A percentile compares a stretch with the other conserved stretches of the same genome.
These are phyloP conservation scores for Lipomyces yamanashiensis DNA, from an alignment of 805 yeast genomes.

Conservation along the genomic window DNA sequence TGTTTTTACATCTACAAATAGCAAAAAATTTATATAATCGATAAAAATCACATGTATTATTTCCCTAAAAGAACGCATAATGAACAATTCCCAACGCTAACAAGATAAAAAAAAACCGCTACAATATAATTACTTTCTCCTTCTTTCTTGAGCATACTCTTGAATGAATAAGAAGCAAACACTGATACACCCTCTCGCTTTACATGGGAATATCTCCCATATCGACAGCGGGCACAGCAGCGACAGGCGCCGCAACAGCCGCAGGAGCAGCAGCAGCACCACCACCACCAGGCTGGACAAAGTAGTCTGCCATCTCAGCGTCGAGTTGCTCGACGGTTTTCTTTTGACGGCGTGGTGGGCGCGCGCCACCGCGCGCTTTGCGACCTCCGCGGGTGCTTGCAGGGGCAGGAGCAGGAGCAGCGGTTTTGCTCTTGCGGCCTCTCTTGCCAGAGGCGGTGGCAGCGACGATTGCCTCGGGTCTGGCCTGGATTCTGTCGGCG, in stretches of 20 bases:
- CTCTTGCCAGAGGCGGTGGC: constrained; percentile 18
- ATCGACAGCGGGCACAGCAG: constrained; percentile 34
- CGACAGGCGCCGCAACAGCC: constrained; percentile 12
- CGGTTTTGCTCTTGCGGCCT: constrained; percentile 5
- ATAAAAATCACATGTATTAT: too few relatives aligned
- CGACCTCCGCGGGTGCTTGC: constrained; percentile 41
- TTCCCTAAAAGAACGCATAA: too few relatives aligned
- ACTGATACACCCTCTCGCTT: background rate
- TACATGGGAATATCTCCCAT: constrained; percentile 40
- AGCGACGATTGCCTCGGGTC: constrained; percentile 11
- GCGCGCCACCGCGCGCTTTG: constrained; percentile 23
- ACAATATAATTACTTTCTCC: background rate
- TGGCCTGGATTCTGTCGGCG: constrained; percentile 37
- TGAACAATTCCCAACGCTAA: too few relatives aligned
- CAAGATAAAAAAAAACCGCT: too few relatives aligned
- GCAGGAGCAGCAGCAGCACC: constrained; percentile 23
- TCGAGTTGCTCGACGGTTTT: constrained; percentile 93
- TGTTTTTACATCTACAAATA: too few relatives aligned
- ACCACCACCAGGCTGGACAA: constrained; percentile 45
- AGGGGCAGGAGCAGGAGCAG: constrained; percentile 20
- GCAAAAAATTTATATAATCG: too few relatives aligned
- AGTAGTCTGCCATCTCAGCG: constrained; percentile 97
- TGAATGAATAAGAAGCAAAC: background rate
- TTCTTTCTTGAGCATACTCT: background rate
- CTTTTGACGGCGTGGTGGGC: constrained; percentile 50